Evolutionary conservation across 2,329 filamentous ascomycete genomes (phyloP).

Genomic region (Colletotrichum kahawae): DNA sequence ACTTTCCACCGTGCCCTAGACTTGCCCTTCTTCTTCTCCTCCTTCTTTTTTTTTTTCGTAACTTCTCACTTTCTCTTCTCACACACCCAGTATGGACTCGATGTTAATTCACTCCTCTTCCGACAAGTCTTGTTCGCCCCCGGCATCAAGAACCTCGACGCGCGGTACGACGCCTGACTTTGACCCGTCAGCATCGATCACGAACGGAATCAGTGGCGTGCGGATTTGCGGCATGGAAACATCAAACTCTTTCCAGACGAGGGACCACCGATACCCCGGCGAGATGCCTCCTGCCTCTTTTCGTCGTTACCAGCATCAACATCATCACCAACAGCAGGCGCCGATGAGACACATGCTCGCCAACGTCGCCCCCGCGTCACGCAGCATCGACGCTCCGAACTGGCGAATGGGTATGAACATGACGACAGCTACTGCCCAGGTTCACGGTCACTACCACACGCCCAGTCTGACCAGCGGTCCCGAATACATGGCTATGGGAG

Average conservation of each 20-base stretch:
- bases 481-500: not conserved
- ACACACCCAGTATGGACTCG: conserved; percentile 8
- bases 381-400: not conserved
- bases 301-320: not conserved
- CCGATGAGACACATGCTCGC: not conserved
- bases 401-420: conserved; percentile 4
- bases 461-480: not conserved
- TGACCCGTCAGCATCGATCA: not conserved
- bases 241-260: not conserved
- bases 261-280: not conserved
- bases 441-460: conserved; percentile 42
- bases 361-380: not conserved
- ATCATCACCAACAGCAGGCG: not conserved
- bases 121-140: conserved; percentile 14
- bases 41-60: not conserved
- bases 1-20: not conserved
- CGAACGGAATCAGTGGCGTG: not conserved
- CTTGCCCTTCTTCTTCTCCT: not conserved
- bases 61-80: not conserved
- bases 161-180: conserved; percentile 18
- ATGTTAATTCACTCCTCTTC: conserved; percentile 2
- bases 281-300: not conserved
- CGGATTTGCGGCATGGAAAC: not conserved
- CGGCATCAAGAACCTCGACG: conserved; percentile 3
- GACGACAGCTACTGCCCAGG: conserved; percentile 36